Evolutionary conservation across 2,329 filamentous ascomycete species (phyloP).

Genomic region (Aschersonia sp.): DNA sequence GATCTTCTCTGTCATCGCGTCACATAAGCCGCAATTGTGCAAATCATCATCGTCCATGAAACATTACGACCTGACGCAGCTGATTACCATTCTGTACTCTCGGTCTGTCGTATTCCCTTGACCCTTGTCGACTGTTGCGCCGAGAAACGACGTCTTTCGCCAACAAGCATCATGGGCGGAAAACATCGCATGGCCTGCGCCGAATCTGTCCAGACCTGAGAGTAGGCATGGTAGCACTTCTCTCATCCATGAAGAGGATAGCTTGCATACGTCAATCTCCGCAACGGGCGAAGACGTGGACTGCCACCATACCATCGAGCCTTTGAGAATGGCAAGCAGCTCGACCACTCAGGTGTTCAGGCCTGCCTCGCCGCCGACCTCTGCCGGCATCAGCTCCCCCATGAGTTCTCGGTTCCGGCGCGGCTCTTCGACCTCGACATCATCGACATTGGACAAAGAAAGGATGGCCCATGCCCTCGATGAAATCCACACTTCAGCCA

Average conservation of each 20-base stretch:
- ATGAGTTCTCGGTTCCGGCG: conserved; percentile 17
- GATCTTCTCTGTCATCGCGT: background rate
- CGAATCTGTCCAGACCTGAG: conserved; percentile 4
- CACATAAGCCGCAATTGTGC: background rate
- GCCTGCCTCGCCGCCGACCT: conserved; percentile 9
- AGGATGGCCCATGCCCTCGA: conserved; percentile 66
- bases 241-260: background rate
- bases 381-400: conserved; percentile 7
- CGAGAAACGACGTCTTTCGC: background rate
- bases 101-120: too few relatives aligned
- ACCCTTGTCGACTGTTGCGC: background rate
- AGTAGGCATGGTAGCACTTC: background rate
- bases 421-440: conserved; percentile 25
- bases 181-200: conserved; percentile 1
- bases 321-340: conserved; percentile 15
- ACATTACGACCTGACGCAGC: too few relatives aligned
- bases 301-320: background rate
- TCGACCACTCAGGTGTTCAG: conserved; percentile 14
- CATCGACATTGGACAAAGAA: conserved; percentile 45
- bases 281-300: background rate
- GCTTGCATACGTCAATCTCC: background rate
- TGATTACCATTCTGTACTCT: too few relatives aligned
- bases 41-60: background rate
- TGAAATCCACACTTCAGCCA: conserved; percentile 80
- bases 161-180: conserved; percentile 3